Evolutionary conservation across 2,329 filamentous ascomycete genomes (phyloP), one percentile per base, ranked within the genome.

Genomic region (Xylaria polymorpha): DNA sequence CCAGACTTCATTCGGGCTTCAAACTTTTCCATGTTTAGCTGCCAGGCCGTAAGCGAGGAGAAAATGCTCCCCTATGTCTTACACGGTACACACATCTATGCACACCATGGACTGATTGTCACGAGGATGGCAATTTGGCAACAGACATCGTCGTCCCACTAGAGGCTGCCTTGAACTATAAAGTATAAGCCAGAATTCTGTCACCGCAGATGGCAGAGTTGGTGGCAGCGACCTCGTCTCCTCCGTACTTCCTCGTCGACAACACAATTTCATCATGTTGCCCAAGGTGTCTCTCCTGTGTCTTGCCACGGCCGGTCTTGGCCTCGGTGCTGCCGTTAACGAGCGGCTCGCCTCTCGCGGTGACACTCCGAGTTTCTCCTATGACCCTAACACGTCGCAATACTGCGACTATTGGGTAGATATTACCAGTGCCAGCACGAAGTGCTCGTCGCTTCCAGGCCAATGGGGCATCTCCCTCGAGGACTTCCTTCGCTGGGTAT

Each of bases 401-500:
- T 60, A 60, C 25, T 60, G 57, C 44, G 43, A 48, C 43, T 60
- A 60, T 46, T 60, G 57, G 57, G 10, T 46, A 32, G 57, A 60
- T 32, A 48, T 46, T 22, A 48, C 25, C 41, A 48, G 57, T 48
- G n/a, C 43, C 57, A 48, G 4, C 57, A 60, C 57, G 25, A 60
- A 60, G 57, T 60, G 57, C 22, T 9, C 57, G 39, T 46, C 39
- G 12, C 29, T 60, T 48, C 57, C 57, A 46, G 32, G 25, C 25
- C 39, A 60, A 32, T 60, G 57, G 57, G 20, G 32, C 22, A 60
- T 60, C 57, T 20, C 57, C 32, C 43, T 60, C 4, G 39, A 29
- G 25, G 57, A 60, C 1, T 60, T 60, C 57, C 57, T 60, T 60
- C 57, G 57, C 57, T 60, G 57, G 57, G 57, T 60, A 60, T 43